Evolutionary conservation across 345 rosid species (phyloP), one percentile per base, ranked within the genome.

Genomic region (Garcia nutans): DNA sequence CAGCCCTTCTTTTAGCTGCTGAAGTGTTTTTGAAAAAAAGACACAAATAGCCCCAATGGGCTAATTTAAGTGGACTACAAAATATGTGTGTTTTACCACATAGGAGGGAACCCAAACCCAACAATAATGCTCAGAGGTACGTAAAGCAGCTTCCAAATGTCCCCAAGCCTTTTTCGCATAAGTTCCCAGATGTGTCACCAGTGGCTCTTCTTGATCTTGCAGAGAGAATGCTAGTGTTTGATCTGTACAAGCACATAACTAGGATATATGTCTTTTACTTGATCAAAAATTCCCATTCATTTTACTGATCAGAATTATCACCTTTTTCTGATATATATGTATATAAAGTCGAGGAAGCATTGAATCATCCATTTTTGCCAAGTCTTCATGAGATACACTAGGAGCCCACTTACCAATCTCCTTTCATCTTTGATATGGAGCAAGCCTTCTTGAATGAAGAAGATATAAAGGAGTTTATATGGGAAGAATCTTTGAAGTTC

Each of bases 361-460:
- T 92, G 82, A 87, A 88, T 74, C 92, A 92, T 75, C 93, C 97
- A 16, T 94, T 76, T 65, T 59, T 94, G 66, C 85, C 87, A 23
- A 87, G 96, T 79, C 96, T 94, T 76, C 96, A 94, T 60, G 98
- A 92, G 92, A 88, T 92, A 86, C 92, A 94, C 2, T 97, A 89
- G 72, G 97, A 92, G 85, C 98, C 96, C 5, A 88, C 78, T 2
- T 92, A 96, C 75, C 82, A 81, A 13, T 77, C 87, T 56, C 89
- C 96, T 44, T 94, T 94, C 57, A 61, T 75, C 63, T 92, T 94
- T 13, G 93, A 92, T 84, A 91, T 91, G 31, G 98, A 94, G 79
- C 92, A 89, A 76, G 76, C 82, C 15, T 74, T 74, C 41, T 84
- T 92, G 85, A 87, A 77, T 59, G 98, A 90, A 88, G 87, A 92